Base-by-base conservation (phyloP, 495 filamentous ascomycete species). In the Evansstolkia leycettana region DNA sequence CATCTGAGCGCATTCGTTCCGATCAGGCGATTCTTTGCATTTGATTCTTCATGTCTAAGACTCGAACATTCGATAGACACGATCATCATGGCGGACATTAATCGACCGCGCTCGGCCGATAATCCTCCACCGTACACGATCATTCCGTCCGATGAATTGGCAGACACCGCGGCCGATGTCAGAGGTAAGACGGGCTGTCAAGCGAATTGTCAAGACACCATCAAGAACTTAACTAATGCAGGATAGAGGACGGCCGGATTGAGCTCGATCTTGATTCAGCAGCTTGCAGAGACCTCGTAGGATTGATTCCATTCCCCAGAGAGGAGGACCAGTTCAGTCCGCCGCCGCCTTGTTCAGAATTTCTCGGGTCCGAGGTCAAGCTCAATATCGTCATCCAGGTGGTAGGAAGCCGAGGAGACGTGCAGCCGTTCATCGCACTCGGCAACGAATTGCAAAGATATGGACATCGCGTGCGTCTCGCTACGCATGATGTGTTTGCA, bases 401-500 rank as follows among this genome's bases (percentile, higher is more conserved):
- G 0, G 69, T 73, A 9, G 69, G 68, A 1, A 70, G 64, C 24
- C 49, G 68, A 33, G 69, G 69, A 8, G 69, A 73, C 52, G 66
- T 72, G 5, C 66, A 73, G 39, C 67, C 69, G 9, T 72, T 71
- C 37, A 57, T 73, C 16, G 68, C 68, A 1, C 44, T 75, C 16
- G 70, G 70, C 1, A 67, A 64, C 36, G 67, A 62, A 25, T 45
- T 75, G 20, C 54, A 67, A 34, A 45, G 47, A 11, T 39, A 58
- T 39, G 60, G 62, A 11, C 65, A 69, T 51, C 69, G 75, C 1
- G 69, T 83, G 1, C 65, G 78, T 7, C 45, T 83, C 15, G 75
- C 74, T 0, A 83, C 77, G 4, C 78, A 83, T 48, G 56, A 61
- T 3, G 62, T 58, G 0, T 82, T 81, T 52, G 66, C 66, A 38